A percentile compares a stretch with the other conserved stretches of the same genome.
These are phyloP conservation scores for Trichocomaceae sp. DNA, from an alignment of 2,329 filamentous ascomycete species.

Conservation along the genomic window DNA sequence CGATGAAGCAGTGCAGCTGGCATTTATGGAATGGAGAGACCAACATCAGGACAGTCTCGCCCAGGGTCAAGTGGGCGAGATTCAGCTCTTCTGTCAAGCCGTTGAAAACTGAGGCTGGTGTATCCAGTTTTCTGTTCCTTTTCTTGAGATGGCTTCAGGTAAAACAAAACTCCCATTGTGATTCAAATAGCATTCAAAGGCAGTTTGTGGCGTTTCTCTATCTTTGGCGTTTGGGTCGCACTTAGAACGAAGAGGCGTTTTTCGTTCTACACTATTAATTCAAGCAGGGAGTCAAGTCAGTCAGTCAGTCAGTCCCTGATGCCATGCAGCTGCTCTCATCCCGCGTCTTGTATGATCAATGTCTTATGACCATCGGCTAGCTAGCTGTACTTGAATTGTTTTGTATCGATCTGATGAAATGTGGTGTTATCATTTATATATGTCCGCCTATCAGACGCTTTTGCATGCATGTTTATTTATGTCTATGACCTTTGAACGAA, in stretches of 20 bases:
- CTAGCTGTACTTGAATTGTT: neutral
- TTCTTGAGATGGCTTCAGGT: neutral
- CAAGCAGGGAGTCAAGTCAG: neutral
- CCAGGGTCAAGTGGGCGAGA: slow-evolving; percentile 73
- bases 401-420: neutral
- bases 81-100: slow-evolving; percentile 74
- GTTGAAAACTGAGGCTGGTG: slow-evolving; percentile 30
- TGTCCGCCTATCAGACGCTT: neutral
- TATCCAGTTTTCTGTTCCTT: slow-evolving; percentile 9
- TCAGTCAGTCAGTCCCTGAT: neutral
- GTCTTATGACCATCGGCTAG: neutral
- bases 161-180: slow-evolving; percentile 5
- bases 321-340: neutral
- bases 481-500: neutral
- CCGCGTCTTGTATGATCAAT: neutral
- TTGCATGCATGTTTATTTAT: neutral
- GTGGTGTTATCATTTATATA: neutral
- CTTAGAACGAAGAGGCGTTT: slow-evolving; percentile 11
- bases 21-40: slow-evolving; percentile 90
- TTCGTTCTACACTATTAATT: slow-evolving; percentile 7
- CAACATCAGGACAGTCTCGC: slow-evolving; percentile 56
- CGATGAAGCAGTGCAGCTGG: slow-evolving; percentile 93
- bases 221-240: slow-evolving; percentile 16
- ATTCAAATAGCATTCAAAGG: slow-evolving; percentile 16
- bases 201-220: slow-evolving; percentile 22